Evolutionary conservation across 2,329 filamentous ascomycete species (phyloP), one percentile per base, ranked within the genome.

Genomic region (Scedosporium dehoogii): DNA sequence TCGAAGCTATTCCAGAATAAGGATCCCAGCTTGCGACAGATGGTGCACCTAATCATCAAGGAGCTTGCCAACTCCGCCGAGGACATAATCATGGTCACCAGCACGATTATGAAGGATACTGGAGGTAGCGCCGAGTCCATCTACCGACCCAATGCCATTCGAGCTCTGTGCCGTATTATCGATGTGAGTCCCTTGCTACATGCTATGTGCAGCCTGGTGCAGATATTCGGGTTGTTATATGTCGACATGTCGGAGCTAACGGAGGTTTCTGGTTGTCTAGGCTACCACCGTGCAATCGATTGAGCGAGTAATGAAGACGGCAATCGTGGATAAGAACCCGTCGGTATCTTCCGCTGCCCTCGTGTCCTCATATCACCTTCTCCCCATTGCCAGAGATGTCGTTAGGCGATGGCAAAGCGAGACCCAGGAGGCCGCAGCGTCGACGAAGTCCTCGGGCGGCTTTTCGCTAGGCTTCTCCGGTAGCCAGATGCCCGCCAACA

Each of bases 1-100:
- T 97, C 93, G 65, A 97, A 97, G 83, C 85, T 97, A 65, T 99
- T 99, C 84, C 93, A 97, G 82, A 97, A 97, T 79, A 97, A 97
- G 78, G 94, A 99, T 88, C 90, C 92, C 71, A 93, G 91, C 70
- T 83, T 99, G 73, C 91, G 94, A 71, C 94, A 99, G 81, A 97
- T 97, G 92, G 93, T 99, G 60, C 96, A 97, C 79, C 83, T 97
- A 68, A 88, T 97, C 73, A 91, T 97, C 80, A 99, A 97, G 85
- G 94, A 99, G 83, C 83, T 99, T 71, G 91, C 93, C 68, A 86
- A 87, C 75, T 96, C 92, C 25, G 94, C 94, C 64, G 92, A 97
- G 79, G 94, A 99, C 82, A 96, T 97, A 67, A 99, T 99, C 74
- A 97, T 99, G 94, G 94, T 97, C 65, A 99, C 94, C 18, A 96